Evolutionary conservation across 257 asterid species (phyloP), one percentile per base, ranked within the genome.

Genomic region (Prunella vulgaris): DNA sequence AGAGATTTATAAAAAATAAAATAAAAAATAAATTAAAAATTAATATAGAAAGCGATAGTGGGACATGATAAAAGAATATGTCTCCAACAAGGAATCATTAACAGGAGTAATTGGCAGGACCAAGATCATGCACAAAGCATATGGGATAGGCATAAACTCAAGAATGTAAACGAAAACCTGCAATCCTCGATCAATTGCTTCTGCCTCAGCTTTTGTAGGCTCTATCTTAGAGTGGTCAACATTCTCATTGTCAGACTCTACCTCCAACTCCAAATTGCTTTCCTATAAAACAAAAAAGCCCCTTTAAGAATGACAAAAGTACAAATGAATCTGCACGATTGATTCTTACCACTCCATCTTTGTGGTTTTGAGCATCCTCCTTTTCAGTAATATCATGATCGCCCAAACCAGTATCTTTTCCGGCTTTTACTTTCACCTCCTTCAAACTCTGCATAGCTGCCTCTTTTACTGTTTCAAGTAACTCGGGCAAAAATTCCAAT

Each of bases 201-300:
- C 99, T 65, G 84, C 91, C 83, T 94, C 99, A 0, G 99, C 99
- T 83, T 84, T 84, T 60, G 97, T 94, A 51, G 77, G 84, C 86
- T 94, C 99, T 80, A 94, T 94, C 82, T 82, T 88, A 77, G 90
- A 74, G 46, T 72, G 81, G 42, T 79, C 77, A 56, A 82, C 72
- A 79, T 84, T 83, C 49, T 89, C 96, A 72, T 64, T 83, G 66
- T 90, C 97, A 62, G 83, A 88, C 75, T 89, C 99, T 15, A 82
- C 71, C 75, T 85, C 96, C 82, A 83, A 28, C 5, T 84, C 96
- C 57, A 82, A 83, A 67, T 84, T 82, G 46, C 62, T 84, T 51
- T 87, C 96, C 99, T 89, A 77, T 59, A 60, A 72, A 68, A 70
- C 49, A 61, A 61, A 44, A 3, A 51, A 74, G 2, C 22, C 48